Percentiles rank a stretch among this genome's conserved stretches.
These are phyloP conservation scores for Paxillus ammoniavirescens DNA, from an alignment of 768 basidiomycete species.

Conservation along the genomic window DNA sequence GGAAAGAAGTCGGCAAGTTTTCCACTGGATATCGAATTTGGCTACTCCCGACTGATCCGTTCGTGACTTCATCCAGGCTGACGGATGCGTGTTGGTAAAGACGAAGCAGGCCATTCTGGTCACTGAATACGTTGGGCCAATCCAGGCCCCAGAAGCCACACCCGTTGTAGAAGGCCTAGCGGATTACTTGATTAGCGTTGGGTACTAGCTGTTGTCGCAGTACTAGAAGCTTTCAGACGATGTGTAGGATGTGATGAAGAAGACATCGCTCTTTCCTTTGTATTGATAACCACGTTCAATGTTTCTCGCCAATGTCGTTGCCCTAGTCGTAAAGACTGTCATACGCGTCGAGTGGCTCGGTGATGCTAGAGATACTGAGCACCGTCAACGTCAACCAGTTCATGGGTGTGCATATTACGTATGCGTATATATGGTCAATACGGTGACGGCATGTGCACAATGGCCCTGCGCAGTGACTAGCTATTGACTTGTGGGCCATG, in stretches of 20 bases:
- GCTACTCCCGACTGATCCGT: slow-evolving; percentile 1
- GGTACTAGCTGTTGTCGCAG: slow-evolving; percentile 42
- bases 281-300: slow-evolving; percentile 6
- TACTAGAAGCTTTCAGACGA: background rate
- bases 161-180: slow-evolving; percentile 65
- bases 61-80: slow-evolving; percentile 43
- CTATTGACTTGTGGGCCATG: too few relatives aligned
- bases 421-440: too few relatives aligned
- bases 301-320: background rate
- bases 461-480: too few relatives aligned
- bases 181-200: slow-evolving; percentile 67
- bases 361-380: too few relatives aligned
- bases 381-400: too few relatives aligned
- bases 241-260: slow-evolving; percentile 9
- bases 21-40: background rate
- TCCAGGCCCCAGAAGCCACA: slow-evolving; percentile 65
- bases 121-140: slow-evolving; percentile 65
- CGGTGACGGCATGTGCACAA: too few relatives aligned
- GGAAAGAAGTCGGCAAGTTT: slow-evolving; percentile 75
- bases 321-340: background rate
- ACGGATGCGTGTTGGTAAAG: slow-evolving; percentile 73
- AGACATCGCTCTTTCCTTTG: background rate
- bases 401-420: too few relatives aligned
- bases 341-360: background rate
- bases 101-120: slow-evolving; percentile 87